Evolutionary conservation across 2,329 filamentous ascomycete species (phyloP), one percentile per base, ranked within the genome.

Genomic region (Stemphylium beticola): DNA sequence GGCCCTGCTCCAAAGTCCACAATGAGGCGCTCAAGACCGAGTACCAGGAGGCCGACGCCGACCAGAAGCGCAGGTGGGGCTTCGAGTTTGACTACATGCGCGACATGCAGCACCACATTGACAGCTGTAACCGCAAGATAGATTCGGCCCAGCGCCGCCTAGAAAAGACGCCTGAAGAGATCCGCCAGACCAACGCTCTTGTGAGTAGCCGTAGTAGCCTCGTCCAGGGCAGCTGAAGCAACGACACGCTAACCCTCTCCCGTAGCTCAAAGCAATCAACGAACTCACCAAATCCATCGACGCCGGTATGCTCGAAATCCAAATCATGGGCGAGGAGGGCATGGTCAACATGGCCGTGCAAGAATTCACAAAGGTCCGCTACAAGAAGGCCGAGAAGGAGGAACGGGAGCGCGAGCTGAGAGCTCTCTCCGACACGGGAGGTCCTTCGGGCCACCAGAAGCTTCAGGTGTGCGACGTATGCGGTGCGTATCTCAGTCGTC

Each of bases 381-480:
- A 90, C 65, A 88, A 91, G 39, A 89, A 91, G 69, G 85, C 91
- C 61, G 85, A 89, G 64, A 96, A 96, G 76, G 84, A 88, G 56
- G 91, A 95, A 58, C 86, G 87, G 59, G 93, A 97, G 78, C 85
- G 89, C 57, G 93, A 98, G 71, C 83, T 99, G 55, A 96, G 96
- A 76, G 87, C 89, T 3, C 83, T 99, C 20, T 90, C 90, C 50
- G 95, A 99, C 77, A 98, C 93, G 0, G 91, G 88, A 22, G 95
- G 95, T 0, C 95, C 95, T 0, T 92, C 88, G 0, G 95, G 95
- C 15, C 95, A 99, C 76, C 95, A 99, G 80, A 99, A 99, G 76
- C 82, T 99, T 36, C 95, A 99, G 75, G 95, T 99, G 41, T 99
- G 95, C 82, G 95, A 99, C 77, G 95, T 98, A 1, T 99, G 95